These are phyloP conservation scores for Capsicum pubescens DNA, from an alignment of 257 asterid genomes.

Conservation along the genomic window DNA sequence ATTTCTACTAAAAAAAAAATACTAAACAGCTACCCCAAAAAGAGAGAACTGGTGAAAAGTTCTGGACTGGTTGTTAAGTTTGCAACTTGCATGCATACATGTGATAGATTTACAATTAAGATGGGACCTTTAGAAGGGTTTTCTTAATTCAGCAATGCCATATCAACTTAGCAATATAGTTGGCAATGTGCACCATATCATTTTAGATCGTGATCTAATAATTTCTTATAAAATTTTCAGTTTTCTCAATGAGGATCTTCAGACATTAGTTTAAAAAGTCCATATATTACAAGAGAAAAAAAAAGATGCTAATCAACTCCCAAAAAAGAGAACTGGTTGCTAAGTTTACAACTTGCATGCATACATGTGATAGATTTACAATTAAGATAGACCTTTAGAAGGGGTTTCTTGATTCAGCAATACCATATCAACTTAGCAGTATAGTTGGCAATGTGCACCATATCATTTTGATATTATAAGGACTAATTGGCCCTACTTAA, in stretches of 20 bases:
- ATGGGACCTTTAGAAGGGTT: not conserved
- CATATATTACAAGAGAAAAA: not conserved
- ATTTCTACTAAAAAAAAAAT: no score
- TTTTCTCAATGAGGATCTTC: no score
- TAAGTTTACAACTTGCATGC: not conserved
- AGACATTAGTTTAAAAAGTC: no score
- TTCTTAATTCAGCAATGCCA: not conserved
- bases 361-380: not conserved
- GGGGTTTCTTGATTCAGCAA: not conserved
- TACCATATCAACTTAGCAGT: no score
- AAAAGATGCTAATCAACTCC: no score
- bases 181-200: no score
- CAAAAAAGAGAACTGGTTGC: not conserved
- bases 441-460: no score
- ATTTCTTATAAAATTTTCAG: no score
- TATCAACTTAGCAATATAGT: no score
- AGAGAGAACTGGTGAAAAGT: no score
- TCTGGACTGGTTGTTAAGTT: not conserved
- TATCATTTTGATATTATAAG: not conserved
- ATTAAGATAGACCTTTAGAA: not conserved
- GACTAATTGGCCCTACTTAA: not conserved
- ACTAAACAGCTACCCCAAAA: no score
- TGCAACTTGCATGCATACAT: not conserved
- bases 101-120: not conserved
- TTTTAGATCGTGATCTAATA: no score